Percentiles rank a stretch among this genome's conserved stretches.
Conservation (phyloP, 805 yeast species). For the Wickerhamomyces rabaulensis region DNA sequence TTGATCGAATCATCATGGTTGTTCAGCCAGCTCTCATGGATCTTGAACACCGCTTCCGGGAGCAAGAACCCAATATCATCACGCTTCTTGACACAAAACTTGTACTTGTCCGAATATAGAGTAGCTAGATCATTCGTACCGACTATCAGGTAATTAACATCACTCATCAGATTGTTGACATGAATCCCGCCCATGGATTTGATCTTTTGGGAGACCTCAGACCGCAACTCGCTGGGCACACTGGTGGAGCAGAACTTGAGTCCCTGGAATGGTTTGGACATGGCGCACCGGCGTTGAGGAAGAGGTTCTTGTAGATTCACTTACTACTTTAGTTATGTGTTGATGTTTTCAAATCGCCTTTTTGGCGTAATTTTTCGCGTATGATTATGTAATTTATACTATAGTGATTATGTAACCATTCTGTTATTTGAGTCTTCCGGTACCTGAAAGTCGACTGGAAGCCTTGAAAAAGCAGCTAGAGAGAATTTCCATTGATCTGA, state of each 20-base stretch:
- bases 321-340: no score
- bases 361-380: no score
- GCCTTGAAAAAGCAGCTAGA: no score
- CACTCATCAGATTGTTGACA: slow-evolving; percentile 53
- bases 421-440: no score
- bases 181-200: slow-evolving; percentile 54
- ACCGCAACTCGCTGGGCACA: slow-evolving; percentile 20
- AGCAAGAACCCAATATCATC: slow-evolving; percentile 53
- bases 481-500: no score
- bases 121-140: slow-evolving; percentile 47
- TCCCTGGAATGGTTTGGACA: neutral
- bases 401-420: no score
- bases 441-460: no score
- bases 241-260: slow-evolving; percentile 25
- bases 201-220: slow-evolving; percentile 40
- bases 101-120: slow-evolving; percentile 44
- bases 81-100: slow-evolving; percentile 44
- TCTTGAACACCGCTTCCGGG: slow-evolving; percentile 37
- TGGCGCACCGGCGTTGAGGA: neutral
- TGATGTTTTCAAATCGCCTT: no score
- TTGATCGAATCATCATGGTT: slow-evolving; percentile 29
- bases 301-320: no score
- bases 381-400: no score
- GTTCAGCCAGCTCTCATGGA: slow-evolving; percentile 47
- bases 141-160: slow-evolving; percentile 53